phyloP scores from a whole-genome alignment of 2,329 filamentous ascomycete species.

The Sporothrix schenckii region DNA sequence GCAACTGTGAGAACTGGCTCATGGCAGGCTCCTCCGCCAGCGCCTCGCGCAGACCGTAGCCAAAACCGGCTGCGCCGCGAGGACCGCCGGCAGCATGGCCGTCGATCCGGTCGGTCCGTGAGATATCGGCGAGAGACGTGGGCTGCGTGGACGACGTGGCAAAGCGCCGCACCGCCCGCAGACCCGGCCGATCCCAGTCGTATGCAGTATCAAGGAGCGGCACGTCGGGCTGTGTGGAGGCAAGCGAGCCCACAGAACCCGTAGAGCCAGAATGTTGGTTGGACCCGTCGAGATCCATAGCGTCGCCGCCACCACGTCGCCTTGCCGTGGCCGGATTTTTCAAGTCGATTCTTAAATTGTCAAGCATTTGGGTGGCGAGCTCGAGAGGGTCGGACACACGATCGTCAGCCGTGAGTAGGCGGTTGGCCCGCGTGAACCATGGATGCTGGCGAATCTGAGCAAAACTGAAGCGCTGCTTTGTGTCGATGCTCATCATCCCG shows the following conservation, averaged over 20 bases:
- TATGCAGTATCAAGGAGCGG: slow-evolving; percentile 73
- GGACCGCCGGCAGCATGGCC: neutral
- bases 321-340: slow-evolving; percentile 57
- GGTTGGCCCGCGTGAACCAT: slow-evolving; percentile 88
- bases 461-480: slow-evolving; percentile 76
- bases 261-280: slow-evolving; percentile 39
- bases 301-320: slow-evolving; percentile 49
- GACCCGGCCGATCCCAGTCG: slow-evolving; percentile 80
- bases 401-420: slow-evolving; percentile 73
- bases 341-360: slow-evolving; percentile 87
- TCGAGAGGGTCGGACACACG: slow-evolving; percentile 75
- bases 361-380: slow-evolving; percentile 93
- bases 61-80: slow-evolving; percentile 36
- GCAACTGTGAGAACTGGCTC: slow-evolving; percentile 80
- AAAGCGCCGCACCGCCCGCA: slow-evolving; percentile 54
- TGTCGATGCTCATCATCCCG: slow-evolving; percentile 88
- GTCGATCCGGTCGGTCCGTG: slow-evolving; percentile 45
- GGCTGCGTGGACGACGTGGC: slow-evolving; percentile 57
- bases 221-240: slow-evolving; percentile 62
- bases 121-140: slow-evolving; percentile 44
- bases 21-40: slow-evolving; percentile 85
- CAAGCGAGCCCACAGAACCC: neutral
- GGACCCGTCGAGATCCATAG: slow-evolving; percentile 73
- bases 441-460: slow-evolving; percentile 85
- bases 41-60: slow-evolving; percentile 52